Base-by-base conservation (phyloP, 352 stramenopile genomes). In the Phytophthora podocarpi region DNA sequence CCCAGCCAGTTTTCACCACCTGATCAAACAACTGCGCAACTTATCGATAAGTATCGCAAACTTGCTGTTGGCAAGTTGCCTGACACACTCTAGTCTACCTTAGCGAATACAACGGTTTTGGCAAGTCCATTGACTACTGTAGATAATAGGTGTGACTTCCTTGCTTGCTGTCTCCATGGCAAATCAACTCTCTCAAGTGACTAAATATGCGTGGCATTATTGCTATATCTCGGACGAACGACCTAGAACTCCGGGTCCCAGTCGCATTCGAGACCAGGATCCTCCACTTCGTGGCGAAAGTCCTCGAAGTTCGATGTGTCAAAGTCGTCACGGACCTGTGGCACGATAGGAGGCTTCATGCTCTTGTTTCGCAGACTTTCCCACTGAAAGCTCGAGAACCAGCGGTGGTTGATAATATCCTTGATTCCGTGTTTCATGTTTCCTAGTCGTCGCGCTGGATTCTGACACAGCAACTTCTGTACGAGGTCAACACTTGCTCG, bases 391-490 rank as follows among this genome's bases (percentile, higher is more conserved):
- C 74, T 69, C 3, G 78, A 75, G 40, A 93, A 93, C 84, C 84
- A 93, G 53, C 87, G 84, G 70, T 91, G 84, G 48, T 91, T 90
- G 49, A 93, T 85, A 31, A 93, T 93, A 41, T 93, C 84, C 45
- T 89, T 87, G 49, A 93, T 90, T 12, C 84, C 82, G 42, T 93
- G 70, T 66, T 93, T 93, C 76, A 91, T 89, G 66, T 91, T 93
- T 23, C 84, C 84, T 15, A 93, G 67, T 37, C 84, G 72, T 35
- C 84, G 54, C n/a, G 79, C 82, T 15, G 84, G 82, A 35, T 89
- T 93, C 53, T 90, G 80, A 27, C 74, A 81, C 10, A 98, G 71
- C 27, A 98, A 67, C 47, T 96, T 96, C 48, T 96, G 89, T 18
- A 98, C 75, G n/a, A 96, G 71, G 49, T 97, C 86, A 45, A 89